Evolutionary conservation across 179 eudicot species (phyloP).

Genomic region (Spergularia azorica): DNA sequence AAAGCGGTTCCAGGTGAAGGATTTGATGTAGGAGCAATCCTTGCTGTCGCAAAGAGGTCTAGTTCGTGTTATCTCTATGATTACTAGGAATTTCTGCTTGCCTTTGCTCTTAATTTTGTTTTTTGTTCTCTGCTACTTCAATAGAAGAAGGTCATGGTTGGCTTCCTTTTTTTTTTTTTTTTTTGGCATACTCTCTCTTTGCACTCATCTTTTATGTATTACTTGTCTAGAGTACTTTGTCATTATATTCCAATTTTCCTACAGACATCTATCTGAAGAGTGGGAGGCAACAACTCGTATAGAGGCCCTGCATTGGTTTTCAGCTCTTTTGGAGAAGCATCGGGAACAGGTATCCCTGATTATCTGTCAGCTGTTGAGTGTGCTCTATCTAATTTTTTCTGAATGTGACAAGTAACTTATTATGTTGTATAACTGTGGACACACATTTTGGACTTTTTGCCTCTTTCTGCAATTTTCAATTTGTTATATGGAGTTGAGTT

Average conservation of each 20-base stretch:
- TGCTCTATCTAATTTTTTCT: neutral
- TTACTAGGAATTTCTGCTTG: neutral
- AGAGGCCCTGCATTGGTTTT: constrained; percentile 97
- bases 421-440: neutral
- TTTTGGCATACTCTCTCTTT: neutral
- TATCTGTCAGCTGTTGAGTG: neutral
- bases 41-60: constrained; percentile 90
- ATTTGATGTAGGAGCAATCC: constrained; percentile 87
- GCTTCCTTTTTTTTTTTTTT: neutral
- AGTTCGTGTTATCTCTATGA: constrained; percentile 12
- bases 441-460: neutral
- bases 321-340: constrained; percentile 78
- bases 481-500: neutral
- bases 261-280: constrained; percentile 90
- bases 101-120: neutral
- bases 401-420: neutral
- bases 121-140: neutral
- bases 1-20: constrained; percentile 84
- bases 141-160: neutral
- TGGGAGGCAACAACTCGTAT: constrained; percentile 99
- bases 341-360: constrained; percentile 64
- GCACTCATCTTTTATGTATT: constrained; percentile 2
- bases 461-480: neutral
- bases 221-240: neutral
- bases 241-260: constrained; percentile 6